Evolutionary conservation across 305 asterid genomes (phyloP), one percentile per base, ranked within the genome.

Genomic region (Fraxinus platypoda): DNA sequence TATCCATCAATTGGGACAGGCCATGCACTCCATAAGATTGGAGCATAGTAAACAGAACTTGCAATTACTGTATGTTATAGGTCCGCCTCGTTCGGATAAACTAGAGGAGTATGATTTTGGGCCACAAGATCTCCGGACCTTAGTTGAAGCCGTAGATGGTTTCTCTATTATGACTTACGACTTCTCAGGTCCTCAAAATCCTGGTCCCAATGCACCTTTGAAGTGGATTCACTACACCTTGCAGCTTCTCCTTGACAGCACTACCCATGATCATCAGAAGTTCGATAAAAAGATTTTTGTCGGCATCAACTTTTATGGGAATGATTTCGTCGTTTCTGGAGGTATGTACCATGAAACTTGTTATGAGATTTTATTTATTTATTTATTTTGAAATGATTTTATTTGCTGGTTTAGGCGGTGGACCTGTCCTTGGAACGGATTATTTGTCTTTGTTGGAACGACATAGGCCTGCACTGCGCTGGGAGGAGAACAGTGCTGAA

Each of bases 141-240:
- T 96, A 87, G 80, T 91, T 68, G 87, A 87, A 46, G 84, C 86
- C 62, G 97, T 96, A 68, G 98, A 96, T 86, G 97, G 97, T 78
- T 96, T 92, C 92, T 94, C 99, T 76, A 95, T 96, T 68, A 94
- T 96, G 99, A 94, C 99, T 26, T 96, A 94, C 25, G 99, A 96
- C 87, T 93, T 92, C 94, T 96, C 99, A 77, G 90, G 88, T 88
- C 98, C 99, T 66, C 94, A 93, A 49, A 96, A 91, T 88, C 99
- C 98, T 6, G 99, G 99, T 79, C 99, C 99, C 78, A 96, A 91
- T 89, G 98, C 98, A 77, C 99, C 98, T 83, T 83, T 94, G 59
- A 89, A 90, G 88, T 96, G 98, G 99, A 90, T 96, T 75, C 95
- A 72, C 46, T 91, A 94, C 33, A 87, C 86, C 86, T 80, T 96